Conservation (phyloP, 768 basidiomycete species). For the Suillus bovinus region DNA sequence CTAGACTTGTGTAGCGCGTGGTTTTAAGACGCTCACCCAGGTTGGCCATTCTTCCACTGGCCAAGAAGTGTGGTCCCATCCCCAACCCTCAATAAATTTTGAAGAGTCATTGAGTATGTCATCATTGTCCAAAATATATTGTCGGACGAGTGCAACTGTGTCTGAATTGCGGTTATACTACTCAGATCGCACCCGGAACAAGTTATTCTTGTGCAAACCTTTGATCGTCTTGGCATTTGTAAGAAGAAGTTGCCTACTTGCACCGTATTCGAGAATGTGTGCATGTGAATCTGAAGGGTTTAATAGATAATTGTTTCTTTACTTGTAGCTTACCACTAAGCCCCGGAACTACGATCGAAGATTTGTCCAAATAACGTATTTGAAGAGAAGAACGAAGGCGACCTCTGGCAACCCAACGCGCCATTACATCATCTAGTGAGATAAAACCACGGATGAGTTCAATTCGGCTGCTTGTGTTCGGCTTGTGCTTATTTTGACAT, state of each 20-base stretch:
- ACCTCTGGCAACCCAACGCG: slow-evolving; percentile 37
- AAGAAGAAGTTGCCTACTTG: slow-evolving; percentile 60
- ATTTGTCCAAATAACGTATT: slow-evolving; percentile 51
- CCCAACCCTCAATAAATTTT: slow-evolving; percentile 74
- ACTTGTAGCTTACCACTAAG: slow-evolving; percentile 54
- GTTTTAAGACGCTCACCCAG: slow-evolving; percentile 47
- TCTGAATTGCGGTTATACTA: slow-evolving; percentile 38
- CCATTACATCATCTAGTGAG: slow-evolving; percentile 41
- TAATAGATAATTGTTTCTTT: slow-evolving; percentile 4
- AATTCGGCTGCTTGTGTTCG: slow-evolving; percentile 6
- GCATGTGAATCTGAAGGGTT: slow-evolving; percentile 67
- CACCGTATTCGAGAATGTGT: slow-evolving; percentile 79
- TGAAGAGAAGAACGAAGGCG: slow-evolving; percentile 29
- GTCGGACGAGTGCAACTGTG: slow-evolving; percentile 59
- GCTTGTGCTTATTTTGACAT: slow-evolving; percentile 17
- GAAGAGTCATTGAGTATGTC: slow-evolving; percentile 57
- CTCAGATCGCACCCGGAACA: not conserved
- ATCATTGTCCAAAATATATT: slow-evolving; percentile 58
- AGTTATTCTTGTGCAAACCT: slow-evolving; percentile 39
- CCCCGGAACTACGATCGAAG: slow-evolving; percentile 70
- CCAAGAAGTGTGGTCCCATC: slow-evolving; percentile 92
- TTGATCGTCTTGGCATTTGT: slow-evolving; percentile 58
- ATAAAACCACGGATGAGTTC: slow-evolving; percentile 8
- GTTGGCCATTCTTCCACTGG: slow-evolving; percentile 60
- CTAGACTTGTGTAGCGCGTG: not conserved